Conservation (phyloP, 371 early-diverging fungal species). For the Cokeromyces recurvatus region DNA sequence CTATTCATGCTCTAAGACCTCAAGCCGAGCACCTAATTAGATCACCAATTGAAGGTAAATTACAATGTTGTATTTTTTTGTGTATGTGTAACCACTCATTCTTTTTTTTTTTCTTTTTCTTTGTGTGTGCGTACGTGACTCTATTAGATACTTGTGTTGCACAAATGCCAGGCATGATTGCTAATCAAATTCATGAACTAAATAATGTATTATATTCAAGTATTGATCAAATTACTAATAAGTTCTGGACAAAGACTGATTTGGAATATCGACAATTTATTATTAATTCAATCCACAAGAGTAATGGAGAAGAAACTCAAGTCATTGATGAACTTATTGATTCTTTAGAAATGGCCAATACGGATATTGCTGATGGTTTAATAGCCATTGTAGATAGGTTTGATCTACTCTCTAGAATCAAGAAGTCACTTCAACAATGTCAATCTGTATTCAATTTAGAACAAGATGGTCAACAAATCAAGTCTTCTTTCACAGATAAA, state of each 20-base stretch:
- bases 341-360: constrained; percentile 9
- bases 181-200: constrained; percentile 21
- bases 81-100: no score
- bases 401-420: constrained; percentile 5
- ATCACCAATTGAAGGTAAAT: no score
- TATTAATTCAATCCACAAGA: constrained; percentile 1
- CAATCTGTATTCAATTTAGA: constrained; percentile 4
- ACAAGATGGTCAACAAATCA: background rate
- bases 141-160: constrained; percentile 15
- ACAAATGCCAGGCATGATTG: constrained; percentile 26
- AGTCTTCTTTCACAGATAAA: background rate
- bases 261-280: constrained; percentile 5
- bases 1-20: constrained; percentile 3
- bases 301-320: constrained; percentile 5
- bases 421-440: background rate
- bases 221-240: constrained; percentile 1
- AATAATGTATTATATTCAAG: constrained; percentile 10
- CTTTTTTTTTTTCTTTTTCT: no score
- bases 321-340: constrained; percentile 5
- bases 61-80: no score
- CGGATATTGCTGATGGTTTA: constrained; percentile 16
- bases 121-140: no score
- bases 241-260: constrained; percentile 5
- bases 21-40: constrained; percentile 3
- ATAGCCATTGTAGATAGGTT: constrained; percentile 1